phyloP scores from a whole-genome alignment of 2,329 filamentous ascomycete species.

The Fusarium tjaetaba region DNA sequence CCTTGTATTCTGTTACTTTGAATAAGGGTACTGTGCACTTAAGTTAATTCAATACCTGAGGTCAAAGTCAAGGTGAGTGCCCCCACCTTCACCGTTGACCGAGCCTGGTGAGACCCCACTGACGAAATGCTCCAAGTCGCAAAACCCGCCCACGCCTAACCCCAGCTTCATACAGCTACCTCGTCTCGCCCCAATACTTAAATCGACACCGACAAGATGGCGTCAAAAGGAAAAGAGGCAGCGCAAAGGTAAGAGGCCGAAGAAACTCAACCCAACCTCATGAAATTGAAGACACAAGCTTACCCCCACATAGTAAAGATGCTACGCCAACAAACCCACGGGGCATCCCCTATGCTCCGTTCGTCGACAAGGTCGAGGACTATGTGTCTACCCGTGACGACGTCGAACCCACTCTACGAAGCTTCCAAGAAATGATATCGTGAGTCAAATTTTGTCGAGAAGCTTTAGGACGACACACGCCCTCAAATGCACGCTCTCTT shows the following conservation, averaged over 20 bases:
- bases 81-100: conserved; percentile 46
- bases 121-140: conserved; percentile 46
- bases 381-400: conserved; percentile 82
- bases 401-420: conserved; percentile 82
- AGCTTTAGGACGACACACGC: conserved; percentile 6
- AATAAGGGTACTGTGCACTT: background rate
- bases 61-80: conserved; percentile 18
- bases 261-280: background rate
- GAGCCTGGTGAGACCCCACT: conserved; percentile 43
- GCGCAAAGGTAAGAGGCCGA: conserved; percentile 46
- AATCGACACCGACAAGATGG: conserved; percentile 49
- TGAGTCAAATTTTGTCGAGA: conserved; percentile 55
- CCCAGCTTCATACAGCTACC: conserved; percentile 37
- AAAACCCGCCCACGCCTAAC: conserved; percentile 40
- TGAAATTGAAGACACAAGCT: conserved; percentile 4
- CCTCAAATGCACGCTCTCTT: conserved; percentile 18
- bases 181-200: conserved; percentile 31
- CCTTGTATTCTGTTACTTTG: background rate
- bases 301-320: conserved; percentile 52
- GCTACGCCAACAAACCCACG: conserved; percentile 76
- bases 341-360: conserved; percentile 84
- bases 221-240: conserved; percentile 53
- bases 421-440: conserved; percentile 95
- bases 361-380: conserved; percentile 89
- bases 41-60: background rate